phyloP scores from a whole-genome alignment of 257 asterid genomes.

The Fraxinus anomala region DNA sequence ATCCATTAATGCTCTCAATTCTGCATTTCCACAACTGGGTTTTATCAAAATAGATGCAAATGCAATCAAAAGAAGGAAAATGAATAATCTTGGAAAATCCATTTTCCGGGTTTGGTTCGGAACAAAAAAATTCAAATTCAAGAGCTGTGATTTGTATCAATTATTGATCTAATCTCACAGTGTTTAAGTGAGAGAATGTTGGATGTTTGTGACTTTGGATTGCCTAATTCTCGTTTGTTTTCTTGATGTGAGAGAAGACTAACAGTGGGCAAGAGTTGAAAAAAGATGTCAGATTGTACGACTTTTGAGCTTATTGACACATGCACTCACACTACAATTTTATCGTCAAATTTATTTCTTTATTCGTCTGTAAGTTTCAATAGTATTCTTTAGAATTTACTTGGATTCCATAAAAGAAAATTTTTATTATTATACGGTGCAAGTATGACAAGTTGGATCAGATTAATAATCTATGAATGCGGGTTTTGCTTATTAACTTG shows the following conservation, averaged over 20 bases:
- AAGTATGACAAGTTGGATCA: no score
- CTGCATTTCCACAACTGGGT: conserved; percentile 56
- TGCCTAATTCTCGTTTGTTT: conserved; percentile 21
- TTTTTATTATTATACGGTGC: no score
- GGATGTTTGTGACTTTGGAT: conserved; percentile 15
- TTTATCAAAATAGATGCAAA: conserved; percentile 23
- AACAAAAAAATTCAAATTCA: not conserved
- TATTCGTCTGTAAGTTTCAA: no score
- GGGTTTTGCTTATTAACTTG: no score
- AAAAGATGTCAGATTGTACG: conserved; percentile 39
- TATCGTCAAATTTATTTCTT: not conserved
- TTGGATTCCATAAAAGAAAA: no score
- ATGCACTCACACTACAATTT: conserved; percentile 41
- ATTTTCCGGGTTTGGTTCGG: conserved; percentile 18
- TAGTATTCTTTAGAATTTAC: no score
- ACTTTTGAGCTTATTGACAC: conserved; percentile 50
- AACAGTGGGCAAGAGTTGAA: conserved; percentile 24
- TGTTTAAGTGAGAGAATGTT: not conserved
- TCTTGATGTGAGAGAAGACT: conserved; percentile 4
- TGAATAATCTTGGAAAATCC: conserved; percentile 30
- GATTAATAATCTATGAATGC: no score
- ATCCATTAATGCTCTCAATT: conserved; percentile 78
- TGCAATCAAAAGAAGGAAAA: conserved; percentile 28
- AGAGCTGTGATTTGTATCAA: not conserved
- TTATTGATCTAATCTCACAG: not conserved